These are phyloP conservation scores for Fusarium marasasianum DNA, from an alignment of 2,329 filamentous ascomycete genomes.

Conservation along the genomic window DNA sequence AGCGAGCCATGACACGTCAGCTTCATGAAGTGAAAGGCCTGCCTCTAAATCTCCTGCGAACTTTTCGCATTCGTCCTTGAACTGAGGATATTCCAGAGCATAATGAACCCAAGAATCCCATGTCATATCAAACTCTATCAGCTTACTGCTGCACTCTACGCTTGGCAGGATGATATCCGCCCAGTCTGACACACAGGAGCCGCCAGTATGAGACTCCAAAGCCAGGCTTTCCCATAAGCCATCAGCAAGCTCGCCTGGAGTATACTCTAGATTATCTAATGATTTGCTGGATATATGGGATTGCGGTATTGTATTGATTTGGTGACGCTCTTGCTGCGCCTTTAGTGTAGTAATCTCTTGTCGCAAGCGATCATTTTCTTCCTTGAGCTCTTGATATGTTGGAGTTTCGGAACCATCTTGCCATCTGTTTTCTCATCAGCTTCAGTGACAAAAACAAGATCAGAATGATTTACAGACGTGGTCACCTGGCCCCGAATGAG, in stretches of 20 bases:
- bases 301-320: neutral
- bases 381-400: neutral
- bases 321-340: accelerated
- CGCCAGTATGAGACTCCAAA: neutral
- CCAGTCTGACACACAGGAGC: neutral
- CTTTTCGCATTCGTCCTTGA: neutral
- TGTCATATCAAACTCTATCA: neutral
- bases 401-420: neutral
- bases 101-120: neutral
- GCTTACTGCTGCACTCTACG: neutral
- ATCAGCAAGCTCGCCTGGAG: neutral
- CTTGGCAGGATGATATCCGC: neutral
- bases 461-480: neutral
- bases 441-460: neutral
- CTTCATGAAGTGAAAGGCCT: neutral
- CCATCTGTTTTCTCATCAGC: neutral
- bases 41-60: neutral
- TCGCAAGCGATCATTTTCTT: neutral
- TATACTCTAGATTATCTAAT: neutral
- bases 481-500: neutral
- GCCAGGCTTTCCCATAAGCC: neutral
- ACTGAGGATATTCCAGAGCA: neutral
- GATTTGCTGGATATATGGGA: neutral
- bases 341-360: neutral
- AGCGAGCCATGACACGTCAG: neutral